Conservation (phyloP, 192 early-diverging fungal genomes). For the Phycomyces blakesleeanus region DNA sequence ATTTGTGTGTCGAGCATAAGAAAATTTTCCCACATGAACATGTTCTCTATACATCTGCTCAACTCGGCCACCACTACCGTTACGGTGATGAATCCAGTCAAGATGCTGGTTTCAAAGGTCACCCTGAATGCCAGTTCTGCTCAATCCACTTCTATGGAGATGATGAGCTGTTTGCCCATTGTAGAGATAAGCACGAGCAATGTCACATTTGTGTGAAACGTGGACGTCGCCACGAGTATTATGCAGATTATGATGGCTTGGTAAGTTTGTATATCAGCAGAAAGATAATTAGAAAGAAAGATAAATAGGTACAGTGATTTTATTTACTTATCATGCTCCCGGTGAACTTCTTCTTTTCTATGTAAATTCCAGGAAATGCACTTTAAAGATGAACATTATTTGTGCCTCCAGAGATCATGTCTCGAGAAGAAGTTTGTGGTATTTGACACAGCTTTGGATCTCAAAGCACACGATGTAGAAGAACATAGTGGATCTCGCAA, state of each 20-base stretch:
- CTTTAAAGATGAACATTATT: slow-evolving; percentile 75
- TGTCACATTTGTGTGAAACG: slow-evolving; percentile 75
- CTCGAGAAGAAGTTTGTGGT: slow-evolving; percentile 96
- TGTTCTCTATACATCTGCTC: slow-evolving; percentile 69
- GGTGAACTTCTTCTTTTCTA: background rate
- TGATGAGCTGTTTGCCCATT: slow-evolving; percentile 95
- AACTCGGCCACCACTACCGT: slow-evolving; percentile 72
- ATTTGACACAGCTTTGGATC: slow-evolving; percentile 88
- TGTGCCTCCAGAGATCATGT: slow-evolving; percentile 77
- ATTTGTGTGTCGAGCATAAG: slow-evolving; percentile 86
- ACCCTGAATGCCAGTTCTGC: slow-evolving; percentile 92
- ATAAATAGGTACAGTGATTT: no score
- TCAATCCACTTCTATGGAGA: slow-evolving; percentile 75
- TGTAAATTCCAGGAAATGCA: slow-evolving; percentile 55
- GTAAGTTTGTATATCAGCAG: no score
- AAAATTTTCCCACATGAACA: slow-evolving; percentile 94
- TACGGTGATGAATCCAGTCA: slow-evolving; percentile 58
- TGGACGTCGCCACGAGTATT: slow-evolving; percentile 85
- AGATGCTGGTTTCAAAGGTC: slow-evolving; percentile 70
- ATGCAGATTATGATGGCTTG: slow-evolving; percentile 72
- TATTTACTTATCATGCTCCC: no score
- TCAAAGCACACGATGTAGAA: slow-evolving; percentile 81
- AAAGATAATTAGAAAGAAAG: no score
- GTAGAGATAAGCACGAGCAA: slow-evolving; percentile 88
- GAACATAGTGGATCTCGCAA: slow-evolving; percentile 37